Percentiles rank a stretch among this genome's conserved stretches.
These are phyloP conservation scores for Blastomyces percursus DNA, from an alignment of 2,329 filamentous ascomycete genomes.

Conservation along the genomic window DNA sequence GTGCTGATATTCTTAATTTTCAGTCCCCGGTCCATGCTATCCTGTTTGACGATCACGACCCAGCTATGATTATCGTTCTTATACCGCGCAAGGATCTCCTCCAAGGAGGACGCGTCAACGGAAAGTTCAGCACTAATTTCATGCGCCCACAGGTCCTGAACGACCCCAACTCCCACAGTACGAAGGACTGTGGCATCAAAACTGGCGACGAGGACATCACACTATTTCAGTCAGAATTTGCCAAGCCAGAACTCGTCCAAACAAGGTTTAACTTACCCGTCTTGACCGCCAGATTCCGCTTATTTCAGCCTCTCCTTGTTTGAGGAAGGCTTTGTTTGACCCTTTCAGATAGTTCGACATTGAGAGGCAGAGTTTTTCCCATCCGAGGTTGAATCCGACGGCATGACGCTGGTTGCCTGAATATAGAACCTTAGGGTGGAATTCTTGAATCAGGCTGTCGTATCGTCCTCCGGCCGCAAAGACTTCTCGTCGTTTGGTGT, in stretches of 20 bases:
- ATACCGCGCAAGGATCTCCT: conserved; percentile 57
- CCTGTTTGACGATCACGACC: conserved; percentile 74
- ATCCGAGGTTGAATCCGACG: conserved; percentile 84
- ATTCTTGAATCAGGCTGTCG: conserved; percentile 75
- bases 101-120: conserved; percentile 62
- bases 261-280: conserved; percentile 41
- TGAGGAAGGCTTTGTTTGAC: conserved; percentile 47
- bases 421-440: conserved; percentile 57
- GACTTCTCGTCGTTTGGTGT: conserved; percentile 68
- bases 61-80: conserved; percentile 73
- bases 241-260: too few species aligned
- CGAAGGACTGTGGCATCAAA: conserved; percentile 70
- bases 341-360: conserved; percentile 45
- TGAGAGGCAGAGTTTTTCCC: conserved; percentile 64
- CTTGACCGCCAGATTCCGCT: conserved; percentile 50
- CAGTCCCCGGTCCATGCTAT: conserved; percentile 47
- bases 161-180: conserved; percentile 62
- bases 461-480: conserved; percentile 92
- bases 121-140: conserved; percentile 84
- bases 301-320: conserved; percentile 56
- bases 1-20: conserved; percentile 70
- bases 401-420: conserved; percentile 61
- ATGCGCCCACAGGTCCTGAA: conserved; percentile 69
- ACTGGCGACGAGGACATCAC: conserved; percentile 80
- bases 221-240: conserved; percentile 37